Evolutionary conservation across 106 monocot species (phyloP), one percentile per base, ranked within the genome.

Genomic region (Allium fistulosum): DNA sequence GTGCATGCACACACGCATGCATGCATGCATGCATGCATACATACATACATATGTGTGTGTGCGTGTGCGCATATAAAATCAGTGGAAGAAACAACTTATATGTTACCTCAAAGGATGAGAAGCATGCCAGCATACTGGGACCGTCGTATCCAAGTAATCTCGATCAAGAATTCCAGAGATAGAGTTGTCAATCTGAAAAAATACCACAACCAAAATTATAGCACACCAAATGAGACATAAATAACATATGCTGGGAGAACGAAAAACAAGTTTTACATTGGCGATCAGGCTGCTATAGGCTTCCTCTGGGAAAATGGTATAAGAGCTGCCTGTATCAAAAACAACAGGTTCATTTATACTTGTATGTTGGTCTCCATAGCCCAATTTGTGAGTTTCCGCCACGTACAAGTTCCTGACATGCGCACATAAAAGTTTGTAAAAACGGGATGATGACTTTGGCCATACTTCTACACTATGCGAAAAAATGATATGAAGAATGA

Each of bases 291-390:
- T 68, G 56, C 56, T 59, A 69, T 94, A 94, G 53, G 70, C 76
- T 70, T 87, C 87, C 71, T 71, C 61, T 67, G 90, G 80, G 65
- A 94, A 87, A 70, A 85, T 87, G 12, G 94, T 83, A 70, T 90
- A 94, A 52, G 94, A 74, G 61, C 94, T 94, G 58, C 94, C 94
- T 13, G 83, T 85, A 62, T 94, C 94, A 77, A 94, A 94, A 2
- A 87, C 77, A 4, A 88, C 74, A 51, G 67, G 78, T 6, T 64
- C 72, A 9, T 48, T 74, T 8, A 57, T 46, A 59, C 46, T 66
- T 22, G 85, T 73, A 59, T 80, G 78, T 73, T 73, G 62, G 22
- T 59, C 77, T 48, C 90, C 94, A 77, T 91, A 90, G 52, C 28
- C 67, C 65, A 91, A 47, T 74, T 75, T 88, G 49, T 13, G 68